A percentile compares a stretch with the other conserved stretches of the same genome.
Conservation (phyloP, 2,329 filamentous ascomycete genomes). For the Fusarium agapanthi region DNA sequence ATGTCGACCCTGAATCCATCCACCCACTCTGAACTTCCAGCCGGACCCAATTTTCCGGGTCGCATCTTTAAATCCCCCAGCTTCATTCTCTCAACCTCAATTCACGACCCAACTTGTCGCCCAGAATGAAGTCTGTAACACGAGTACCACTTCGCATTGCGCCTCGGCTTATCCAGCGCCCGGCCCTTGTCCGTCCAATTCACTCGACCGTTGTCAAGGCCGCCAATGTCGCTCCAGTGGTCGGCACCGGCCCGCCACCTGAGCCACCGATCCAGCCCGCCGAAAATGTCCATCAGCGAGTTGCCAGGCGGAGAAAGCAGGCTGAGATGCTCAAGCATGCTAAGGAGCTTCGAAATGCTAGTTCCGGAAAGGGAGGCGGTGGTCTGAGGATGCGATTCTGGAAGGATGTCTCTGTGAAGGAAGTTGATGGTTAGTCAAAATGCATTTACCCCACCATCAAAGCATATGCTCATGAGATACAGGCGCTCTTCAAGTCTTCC, state of each 20-base stretch:
- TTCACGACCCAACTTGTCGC: slow-evolving; percentile 13
- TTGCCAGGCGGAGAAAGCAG: slow-evolving; percentile 62
- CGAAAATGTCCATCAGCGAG: slow-evolving; percentile 53
- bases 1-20: slow-evolving; percentile 31
- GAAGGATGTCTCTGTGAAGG: slow-evolving; percentile 80
- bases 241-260: slow-evolving; percentile 68
- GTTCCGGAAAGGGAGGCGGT: slow-evolving; percentile 52
- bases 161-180: slow-evolving; percentile 36
- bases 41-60: slow-evolving; percentile 37
- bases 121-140: slow-evolving; percentile 53
- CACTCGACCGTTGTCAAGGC: slow-evolving; percentile 47
- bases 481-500: slow-evolving; percentile 68
- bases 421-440: slow-evolving; percentile 65
- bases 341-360: slow-evolving; percentile 55
- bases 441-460: neutral
- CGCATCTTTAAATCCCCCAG: slow-evolving; percentile 9
- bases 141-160: slow-evolving; percentile 51
- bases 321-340: slow-evolving; percentile 64
- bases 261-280: slow-evolving; percentile 59
- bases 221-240: slow-evolving; percentile 61
- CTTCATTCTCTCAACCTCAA: slow-evolving; percentile 10
- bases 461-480: slow-evolving; percentile 12
- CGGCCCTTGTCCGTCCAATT: slow-evolving; percentile 41
- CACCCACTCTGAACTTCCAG: slow-evolving; percentile 21
- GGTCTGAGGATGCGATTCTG: slow-evolving; percentile 80